Conservation (phyloP, 805 yeast genomes). For the Jamesozyma lodderae region DNA sequence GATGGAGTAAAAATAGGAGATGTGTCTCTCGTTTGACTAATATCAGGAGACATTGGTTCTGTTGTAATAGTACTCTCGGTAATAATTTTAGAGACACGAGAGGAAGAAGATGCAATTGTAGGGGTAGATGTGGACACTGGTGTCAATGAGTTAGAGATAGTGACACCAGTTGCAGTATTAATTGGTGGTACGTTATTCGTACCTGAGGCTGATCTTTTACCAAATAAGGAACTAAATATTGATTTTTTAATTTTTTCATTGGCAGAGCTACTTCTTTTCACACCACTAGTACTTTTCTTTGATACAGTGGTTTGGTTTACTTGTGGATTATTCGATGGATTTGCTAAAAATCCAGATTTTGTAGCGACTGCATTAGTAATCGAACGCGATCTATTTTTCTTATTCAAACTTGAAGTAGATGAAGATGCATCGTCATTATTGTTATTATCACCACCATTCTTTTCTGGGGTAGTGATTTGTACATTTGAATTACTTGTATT, state of each 20-base stretch:
- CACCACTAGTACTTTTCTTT: conserved; percentile 1
- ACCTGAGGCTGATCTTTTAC: conserved; percentile 12
- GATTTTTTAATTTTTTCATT: conserved; percentile 20
- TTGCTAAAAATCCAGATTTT: neutral
- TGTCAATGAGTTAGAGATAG: too few species aligned
- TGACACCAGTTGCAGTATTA: too few species aligned
- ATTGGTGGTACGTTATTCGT: too few species aligned
- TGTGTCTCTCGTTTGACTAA: too few species aligned
- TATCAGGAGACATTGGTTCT: too few species aligned
- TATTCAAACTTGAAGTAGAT: neutral
- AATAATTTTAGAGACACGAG: too few species aligned
- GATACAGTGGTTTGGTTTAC: neutral
- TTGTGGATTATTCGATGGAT: neutral
- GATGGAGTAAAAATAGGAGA: too few species aligned
- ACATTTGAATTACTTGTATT: neutral
- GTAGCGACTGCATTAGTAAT: conserved; percentile 4
- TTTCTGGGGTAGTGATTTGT: neutral
- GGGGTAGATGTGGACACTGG: conserved; percentile 2
- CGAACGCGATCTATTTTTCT: conserved; percentile 2
- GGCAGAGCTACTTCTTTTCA: conserved; percentile 15
- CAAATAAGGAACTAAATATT: conserved; percentile 23
- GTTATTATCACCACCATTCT: neutral
- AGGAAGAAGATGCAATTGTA: too few species aligned
- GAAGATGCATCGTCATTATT: neutral
- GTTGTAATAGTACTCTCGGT: too few species aligned